phyloP scores from a whole-genome alignment of 768 basidiomycete genomes.

The Boletus patriciae region DNA sequence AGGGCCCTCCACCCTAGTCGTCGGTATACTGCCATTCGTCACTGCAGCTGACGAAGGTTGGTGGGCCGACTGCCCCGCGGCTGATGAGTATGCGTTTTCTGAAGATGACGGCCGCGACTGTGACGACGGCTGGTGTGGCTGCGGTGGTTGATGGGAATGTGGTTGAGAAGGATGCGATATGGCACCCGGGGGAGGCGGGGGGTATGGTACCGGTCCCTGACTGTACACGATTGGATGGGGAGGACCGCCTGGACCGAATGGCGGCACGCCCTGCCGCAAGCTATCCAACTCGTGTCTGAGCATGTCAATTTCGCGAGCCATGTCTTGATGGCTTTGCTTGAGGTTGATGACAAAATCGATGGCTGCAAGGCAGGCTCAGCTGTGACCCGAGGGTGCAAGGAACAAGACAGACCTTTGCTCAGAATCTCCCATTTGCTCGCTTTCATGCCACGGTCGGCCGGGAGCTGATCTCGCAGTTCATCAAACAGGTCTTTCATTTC shows the following conservation, averaged over 20 bases:
- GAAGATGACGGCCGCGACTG: slow-evolving; percentile 62
- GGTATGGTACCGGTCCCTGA: slow-evolving; percentile 49
- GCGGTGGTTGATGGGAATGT: slow-evolving; percentile 34
- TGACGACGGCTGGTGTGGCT: slow-evolving; percentile 34
- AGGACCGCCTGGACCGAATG: slow-evolving; percentile 50
- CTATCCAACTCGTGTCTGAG: slow-evolving; percentile 72
- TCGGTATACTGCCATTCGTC: slow-evolving; percentile 41
- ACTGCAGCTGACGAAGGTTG: slow-evolving; percentile 32
- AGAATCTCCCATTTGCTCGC: slow-evolving; percentile 99
- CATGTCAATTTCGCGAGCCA: slow-evolving; percentile 77
- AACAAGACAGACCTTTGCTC: slow-evolving; percentile 71
- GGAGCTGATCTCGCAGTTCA: slow-evolving; percentile 89
- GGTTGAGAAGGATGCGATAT: slow-evolving; percentile 43
- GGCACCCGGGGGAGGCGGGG: slow-evolving; percentile 45
- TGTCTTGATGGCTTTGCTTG: slow-evolving; percentile 74
- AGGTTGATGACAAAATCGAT: slow-evolving; percentile 85
- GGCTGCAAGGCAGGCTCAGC: slow-evolving; percentile 44
- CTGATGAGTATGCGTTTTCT: slow-evolving; percentile 54
- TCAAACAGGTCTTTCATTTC: slow-evolving; percentile 99
- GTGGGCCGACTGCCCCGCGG: slow-evolving; percentile 35
- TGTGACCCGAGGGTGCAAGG: background rate
- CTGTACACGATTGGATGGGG: slow-evolving; percentile 52
- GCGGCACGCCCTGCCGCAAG: slow-evolving; percentile 56
- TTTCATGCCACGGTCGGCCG: slow-evolving; percentile 91
- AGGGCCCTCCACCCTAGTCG: slow-evolving; percentile 45